Evolutionary conservation across 495 filamentous ascomycete genomes (phyloP), one percentile per base, ranked within the genome.

Genomic region (Neurospora tetraspora): DNA sequence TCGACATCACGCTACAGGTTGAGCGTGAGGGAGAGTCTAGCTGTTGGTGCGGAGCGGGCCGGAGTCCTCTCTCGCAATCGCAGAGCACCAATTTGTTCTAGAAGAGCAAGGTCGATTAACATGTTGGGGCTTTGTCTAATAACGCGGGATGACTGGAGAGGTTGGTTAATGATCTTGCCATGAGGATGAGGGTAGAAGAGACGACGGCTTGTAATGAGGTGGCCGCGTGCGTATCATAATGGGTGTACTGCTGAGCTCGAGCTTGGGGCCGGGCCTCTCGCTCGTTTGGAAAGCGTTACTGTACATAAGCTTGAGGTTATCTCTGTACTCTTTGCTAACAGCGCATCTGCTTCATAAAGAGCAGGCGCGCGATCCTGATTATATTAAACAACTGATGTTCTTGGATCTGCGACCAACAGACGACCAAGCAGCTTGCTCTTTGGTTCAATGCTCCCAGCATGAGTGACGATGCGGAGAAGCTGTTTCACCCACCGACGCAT

Each of bases 1-100:
- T 94, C 78, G 89, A 94, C 76, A 88, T 91, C 68, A 88, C 93
- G 69, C 86, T 94, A 38, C 92, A 94, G 77, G 83, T 88, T 16
- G 93, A 96, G 80, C 85, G 90, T 45, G 91, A 93, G 77, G 91
- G 91, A 0, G 91, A 93, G 69, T 84, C 85, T 8, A 88, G 87
- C 42, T 96, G 93, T 77, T 97, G 93, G 93, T 97, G 93, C 81
- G 88, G 87, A 10, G 80, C 78, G 4, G 80, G 78, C n/a, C 70
- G 80, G 38, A 80, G 79, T 38, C 78, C 78, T 38, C 72, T 81
- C 20, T 79, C 78, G 39, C 68, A 71, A 23, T 70, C 71, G 47
- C 77, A 77, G 39, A 78, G 78, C 70, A 73, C 65, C 27, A 75
- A 70, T 45, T 76, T 77, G 40, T 78, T 80, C 61, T 78, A 76